Percentiles rank a stretch among this genome's conserved stretches.
Evolutionary conservation across 2,329 filamentous ascomycete species (phyloP).

Genomic region (Hypoxylon sp.): DNA sequence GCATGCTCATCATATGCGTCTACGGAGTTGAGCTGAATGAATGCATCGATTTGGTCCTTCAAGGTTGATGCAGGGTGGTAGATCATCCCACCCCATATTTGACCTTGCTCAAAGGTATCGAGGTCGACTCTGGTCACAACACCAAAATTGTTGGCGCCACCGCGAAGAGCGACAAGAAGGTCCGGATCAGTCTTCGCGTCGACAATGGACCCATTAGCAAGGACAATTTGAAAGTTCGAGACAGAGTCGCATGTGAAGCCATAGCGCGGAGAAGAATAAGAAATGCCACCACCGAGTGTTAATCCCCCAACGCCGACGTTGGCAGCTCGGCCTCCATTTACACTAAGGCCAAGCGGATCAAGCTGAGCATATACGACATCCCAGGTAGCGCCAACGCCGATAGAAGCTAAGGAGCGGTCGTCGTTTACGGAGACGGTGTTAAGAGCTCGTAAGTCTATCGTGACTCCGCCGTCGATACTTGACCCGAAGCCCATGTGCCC

Average conservation of each 20-base stretch:
- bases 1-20: slow-evolving; percentile 34
- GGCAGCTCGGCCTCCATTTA: background rate
- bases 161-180: slow-evolving; percentile 7
- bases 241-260: slow-evolving; percentile 63
- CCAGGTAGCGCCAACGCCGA: slow-evolving; percentile 2
- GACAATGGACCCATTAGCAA: slow-evolving; percentile 59
- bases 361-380: background rate
- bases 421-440: background rate
- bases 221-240: slow-evolving; percentile 59
- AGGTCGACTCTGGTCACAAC: slow-evolving; percentile 33
- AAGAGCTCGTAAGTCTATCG: background rate
- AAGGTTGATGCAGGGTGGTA: slow-evolving; percentile 8
- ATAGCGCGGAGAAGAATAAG: slow-evolving; percentile 58
- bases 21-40: slow-evolving; percentile 21
- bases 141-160: slow-evolving; percentile 32
- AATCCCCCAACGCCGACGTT: slow-evolving; percentile 56
- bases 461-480: background rate
- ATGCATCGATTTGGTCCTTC: slow-evolving; percentile 6
- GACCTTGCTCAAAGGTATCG: slow-evolving; percentile 27
- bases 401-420: background rate
- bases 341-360: background rate
- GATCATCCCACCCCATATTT: slow-evolving; percentile 21
- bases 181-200: background rate
- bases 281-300: slow-evolving; percentile 61
- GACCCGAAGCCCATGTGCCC: background rate